These are phyloP conservation scores for Phyllostachys edulis DNA, from an alignment of 176 grass and related monocot genomes.

Conservation along the genomic window DNA sequence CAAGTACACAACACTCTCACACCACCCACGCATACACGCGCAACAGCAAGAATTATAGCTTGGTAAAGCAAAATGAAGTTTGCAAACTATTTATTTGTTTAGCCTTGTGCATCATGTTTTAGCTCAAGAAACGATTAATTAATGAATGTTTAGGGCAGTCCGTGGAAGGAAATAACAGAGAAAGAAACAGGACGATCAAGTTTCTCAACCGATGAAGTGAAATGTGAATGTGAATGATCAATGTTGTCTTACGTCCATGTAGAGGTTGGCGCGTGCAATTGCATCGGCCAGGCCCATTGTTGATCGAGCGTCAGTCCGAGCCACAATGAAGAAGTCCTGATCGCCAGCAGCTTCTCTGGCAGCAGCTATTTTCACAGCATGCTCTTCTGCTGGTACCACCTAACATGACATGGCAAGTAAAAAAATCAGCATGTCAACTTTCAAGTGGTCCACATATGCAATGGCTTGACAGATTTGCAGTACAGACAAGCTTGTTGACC, in stretches of 20 bases:
- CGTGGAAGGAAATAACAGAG: no score
- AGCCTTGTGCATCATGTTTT: no score
- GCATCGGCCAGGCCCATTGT: constrained; percentile 32
- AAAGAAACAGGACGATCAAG: no score
- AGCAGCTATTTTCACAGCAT: constrained; percentile 50
- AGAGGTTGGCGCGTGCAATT: constrained; percentile 50
- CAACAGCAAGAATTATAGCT: no score
- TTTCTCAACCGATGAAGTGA: no score
- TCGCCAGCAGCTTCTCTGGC: constrained; percentile 46
- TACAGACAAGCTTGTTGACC: neutral
- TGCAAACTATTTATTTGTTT: no score
- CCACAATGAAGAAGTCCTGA: constrained; percentile 50
- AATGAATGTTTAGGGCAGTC: no score
- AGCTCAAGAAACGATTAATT: no score
- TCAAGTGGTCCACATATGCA: neutral
- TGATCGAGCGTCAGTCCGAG: constrained; percentile 47
- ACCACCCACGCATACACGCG: no score
- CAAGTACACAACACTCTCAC: no score
- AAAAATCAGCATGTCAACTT: neutral
- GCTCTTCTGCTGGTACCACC: constrained; percentile 56
- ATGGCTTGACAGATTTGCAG: neutral
- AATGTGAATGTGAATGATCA: no score
- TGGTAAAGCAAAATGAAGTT: no score
- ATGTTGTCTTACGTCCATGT: constrained; percentile 42
- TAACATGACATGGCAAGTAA: neutral